Evolutionary conservation across 2,329 filamentous ascomycete genomes (phyloP), one percentile per base, ranked within the genome.

Genomic region (Pleomassaria siparia): DNA sequence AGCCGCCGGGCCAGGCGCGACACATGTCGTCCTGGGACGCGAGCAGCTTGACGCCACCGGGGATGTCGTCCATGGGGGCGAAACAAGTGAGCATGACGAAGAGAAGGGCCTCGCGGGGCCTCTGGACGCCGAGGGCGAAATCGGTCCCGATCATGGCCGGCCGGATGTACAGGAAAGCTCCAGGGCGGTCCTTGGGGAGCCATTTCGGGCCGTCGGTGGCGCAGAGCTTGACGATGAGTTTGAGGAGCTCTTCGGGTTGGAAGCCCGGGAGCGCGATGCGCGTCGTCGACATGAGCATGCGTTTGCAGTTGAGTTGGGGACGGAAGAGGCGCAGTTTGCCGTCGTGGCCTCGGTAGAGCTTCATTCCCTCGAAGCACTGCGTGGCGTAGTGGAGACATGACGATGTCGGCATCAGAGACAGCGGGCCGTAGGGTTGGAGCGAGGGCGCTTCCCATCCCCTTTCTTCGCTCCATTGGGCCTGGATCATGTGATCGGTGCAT

Each of bases 1-100:
- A 95, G 9, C 92, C 91, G 51, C 91, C 91, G 16, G 89, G 90
- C 91, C 91, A 96, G 11, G 91, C 91, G 56, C 91, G 86, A 48
- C 95, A 85, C 77, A 86, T 89, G 70, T 95, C 89, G 56, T 91
- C 84, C 46, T 83, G 81, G 37, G 83, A 88, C 0, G 91, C 92
- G 65, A 92, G 82, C 37, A 95, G 81, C 60, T 82, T 86, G 78
- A 95, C 62, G 6, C 67, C 70, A 33, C 62, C 62, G 3, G 55
- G 59, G 36, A 58, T 55, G 45, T 64, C 46, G 53, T 70, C 59
- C 70, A 78, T 73, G 43, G 71, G 68, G 1, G 76, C 74, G 52
- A 80, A 77, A 53, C 71, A 73, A 50, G 69, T 62, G 48, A 81
- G 66, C 52, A 95, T 88, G 66, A 96, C 83, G 75, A 89, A 95